A percentile compares a stretch with the other conserved stretches of the same genome.
These are phyloP conservation scores for Hygrophorus pudorinus DNA, from an alignment of 768 basidiomycete genomes.

Conservation along the genomic window DNA sequence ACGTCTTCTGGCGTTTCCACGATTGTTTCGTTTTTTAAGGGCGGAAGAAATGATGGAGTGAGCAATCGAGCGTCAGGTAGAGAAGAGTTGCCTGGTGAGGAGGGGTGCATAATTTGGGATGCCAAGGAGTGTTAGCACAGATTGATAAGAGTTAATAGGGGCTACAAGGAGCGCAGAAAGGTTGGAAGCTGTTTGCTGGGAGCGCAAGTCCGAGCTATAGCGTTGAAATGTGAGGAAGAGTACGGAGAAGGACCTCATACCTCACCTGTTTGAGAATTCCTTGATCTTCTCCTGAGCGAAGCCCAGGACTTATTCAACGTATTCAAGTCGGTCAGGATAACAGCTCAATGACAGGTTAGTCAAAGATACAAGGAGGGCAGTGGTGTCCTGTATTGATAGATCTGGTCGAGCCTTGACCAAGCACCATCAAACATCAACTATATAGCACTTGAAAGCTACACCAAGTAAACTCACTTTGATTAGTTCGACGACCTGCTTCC, in stretches of 20 bases:
- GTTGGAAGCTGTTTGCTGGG: constrained; percentile 78
- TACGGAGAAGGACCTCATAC: not conserved
- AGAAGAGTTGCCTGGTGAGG: constrained; percentile 77
- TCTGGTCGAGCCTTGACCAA: constrained; percentile 81
- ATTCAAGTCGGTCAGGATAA: constrained; percentile 94
- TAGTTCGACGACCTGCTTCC: constrained; percentile 95
- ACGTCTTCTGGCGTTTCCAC: constrained; percentile 94
- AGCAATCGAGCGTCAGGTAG: constrained; percentile 83
- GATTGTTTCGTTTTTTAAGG: constrained; percentile 92
- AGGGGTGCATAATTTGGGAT: constrained; percentile 85
- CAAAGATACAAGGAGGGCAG: constrained; percentile 89
- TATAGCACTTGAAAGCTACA: not conserved
- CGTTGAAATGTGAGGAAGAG: constrained; percentile 2
- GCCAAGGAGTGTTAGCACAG: constrained; percentile 93
- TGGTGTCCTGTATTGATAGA: constrained; percentile 94
- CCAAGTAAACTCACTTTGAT: constrained; percentile 63
- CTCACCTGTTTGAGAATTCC: constrained; percentile 73
- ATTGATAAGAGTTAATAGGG: constrained; percentile 94
- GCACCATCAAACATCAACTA: constrained; percentile 8
- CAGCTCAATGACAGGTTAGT: constrained; percentile 93
- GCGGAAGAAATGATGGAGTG: constrained; percentile 93
- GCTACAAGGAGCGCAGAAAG: constrained; percentile 88
- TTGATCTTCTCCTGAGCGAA: constrained; percentile 83
- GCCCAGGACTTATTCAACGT: constrained; percentile 89
- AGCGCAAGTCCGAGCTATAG: constrained; percentile 75